Evolutionary conservation across 179 eudicot species (phyloP).

Genomic region (Sideroxylon spinosum): DNA sequence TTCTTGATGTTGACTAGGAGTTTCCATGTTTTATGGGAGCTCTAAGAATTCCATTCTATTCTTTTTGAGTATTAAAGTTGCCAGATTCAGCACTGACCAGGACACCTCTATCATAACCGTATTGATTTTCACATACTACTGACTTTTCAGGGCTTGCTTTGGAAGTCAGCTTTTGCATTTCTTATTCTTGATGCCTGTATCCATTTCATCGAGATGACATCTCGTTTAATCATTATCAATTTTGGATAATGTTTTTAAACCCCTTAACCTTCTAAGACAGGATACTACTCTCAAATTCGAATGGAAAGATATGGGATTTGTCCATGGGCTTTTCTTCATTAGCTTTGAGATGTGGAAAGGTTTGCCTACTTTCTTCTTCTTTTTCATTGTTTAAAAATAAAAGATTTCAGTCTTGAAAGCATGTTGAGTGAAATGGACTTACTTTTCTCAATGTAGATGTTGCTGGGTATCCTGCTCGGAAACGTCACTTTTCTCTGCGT

Average conservation of each 20-base stretch:
- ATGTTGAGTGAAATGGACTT: not conserved
- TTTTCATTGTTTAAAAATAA: not conserved
- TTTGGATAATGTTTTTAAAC: not conserved
- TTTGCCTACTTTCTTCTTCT: conserved; percentile 13
- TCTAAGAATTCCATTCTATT: not conserved
- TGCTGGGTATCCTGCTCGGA: conserved; percentile 30
- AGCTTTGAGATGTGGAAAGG: conserved; percentile 32
- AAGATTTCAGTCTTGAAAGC: not conserved
- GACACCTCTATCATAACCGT: not conserved
- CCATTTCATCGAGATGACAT: conserved; percentile 15
- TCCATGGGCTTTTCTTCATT: conserved; percentile 25
- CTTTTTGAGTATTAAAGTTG: not conserved
- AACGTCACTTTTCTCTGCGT: conserved; percentile 29
- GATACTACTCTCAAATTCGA: conserved; percentile 23
- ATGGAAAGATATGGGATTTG: conserved; percentile 20
- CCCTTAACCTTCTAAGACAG: conserved; percentile 37
- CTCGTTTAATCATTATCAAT: not conserved
- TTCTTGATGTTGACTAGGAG: too few species aligned
- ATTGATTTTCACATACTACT: not conserved
- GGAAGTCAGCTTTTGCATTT: conserved; percentile 32
- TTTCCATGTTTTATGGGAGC: not conserved
- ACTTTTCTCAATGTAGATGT: conserved; percentile 24
- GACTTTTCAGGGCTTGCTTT: conserved; percentile 39
- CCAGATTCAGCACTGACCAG: not conserved
- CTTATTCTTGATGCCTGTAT: conserved; percentile 46